A percentile compares a stretch with the other conserved stretches of the same genome.
Evolutionary conservation across 192 early-diverging fungal species (phyloP).

Genomic region (Radiomyces spectabilis): DNA sequence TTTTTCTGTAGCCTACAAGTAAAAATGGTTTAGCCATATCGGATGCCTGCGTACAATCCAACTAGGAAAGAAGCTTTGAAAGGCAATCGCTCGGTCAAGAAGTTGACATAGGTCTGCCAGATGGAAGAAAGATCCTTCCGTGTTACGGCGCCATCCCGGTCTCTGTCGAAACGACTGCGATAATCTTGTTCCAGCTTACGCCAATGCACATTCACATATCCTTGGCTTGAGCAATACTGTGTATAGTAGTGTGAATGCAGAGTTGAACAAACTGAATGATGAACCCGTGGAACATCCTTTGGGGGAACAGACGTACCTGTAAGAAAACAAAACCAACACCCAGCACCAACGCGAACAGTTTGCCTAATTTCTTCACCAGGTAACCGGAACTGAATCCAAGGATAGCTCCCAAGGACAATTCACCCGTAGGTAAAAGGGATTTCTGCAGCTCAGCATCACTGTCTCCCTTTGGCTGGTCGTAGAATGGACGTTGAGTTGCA

Average conservation of each 20-base stretch:
- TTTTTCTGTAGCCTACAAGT: no score
- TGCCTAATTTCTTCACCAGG: slow-evolving; percentile 42
- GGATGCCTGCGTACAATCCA: slow-evolving; percentile 36
- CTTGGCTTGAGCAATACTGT: slow-evolving; percentile 27
- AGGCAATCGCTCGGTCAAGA: slow-evolving; percentile 41
- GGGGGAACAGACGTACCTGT: no score
- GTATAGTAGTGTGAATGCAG: not conserved
- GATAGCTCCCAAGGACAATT: slow-evolving; percentile 37
- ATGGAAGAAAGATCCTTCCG: slow-evolving; percentile 21
- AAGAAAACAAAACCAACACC: slow-evolving; percentile 38
- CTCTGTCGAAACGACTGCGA: slow-evolving; percentile 23
- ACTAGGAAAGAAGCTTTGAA: slow-evolving; percentile 43
- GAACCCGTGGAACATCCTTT: not conserved
- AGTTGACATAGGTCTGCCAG: slow-evolving; percentile 20
- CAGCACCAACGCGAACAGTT: slow-evolving; percentile 33
- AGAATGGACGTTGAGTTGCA: not conserved
- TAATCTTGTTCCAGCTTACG: slow-evolving; percentile 20
- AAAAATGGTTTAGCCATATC: slow-evolving; percentile 32
- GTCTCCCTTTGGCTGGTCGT: not conserved
- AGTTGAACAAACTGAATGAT: not conserved
- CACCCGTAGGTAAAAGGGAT: slow-evolving; percentile 26
- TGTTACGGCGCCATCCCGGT: slow-evolving; percentile 35
- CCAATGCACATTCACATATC: slow-evolving; percentile 41
- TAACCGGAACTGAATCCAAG: slow-evolving; percentile 44
- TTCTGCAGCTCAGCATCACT: not conserved